Base-by-base conservation (phyloP, 2,329 filamentous ascomycete species). In the Sporothrix curviconia region DNA sequence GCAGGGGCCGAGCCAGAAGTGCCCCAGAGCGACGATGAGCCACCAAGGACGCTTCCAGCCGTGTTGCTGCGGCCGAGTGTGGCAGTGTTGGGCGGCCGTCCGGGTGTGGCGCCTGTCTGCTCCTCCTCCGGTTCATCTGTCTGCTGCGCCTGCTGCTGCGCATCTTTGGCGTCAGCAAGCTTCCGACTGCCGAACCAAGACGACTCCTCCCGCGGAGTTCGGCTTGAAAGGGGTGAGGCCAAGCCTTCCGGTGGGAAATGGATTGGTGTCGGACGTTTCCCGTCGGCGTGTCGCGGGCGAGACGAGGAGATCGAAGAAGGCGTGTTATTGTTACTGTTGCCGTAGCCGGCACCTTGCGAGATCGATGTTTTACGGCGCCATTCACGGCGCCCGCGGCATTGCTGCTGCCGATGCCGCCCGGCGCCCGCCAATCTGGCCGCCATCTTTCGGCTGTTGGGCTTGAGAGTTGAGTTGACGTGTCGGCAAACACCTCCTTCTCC, bases 391-490 rank as follows among this genome's bases (percentile, higher is more conserved):
- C 37, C 22, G 32, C 39, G 7, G 49, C 25, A 12, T 39, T 54
- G 3, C 32, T 37, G 17, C 34, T 30, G 9, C 40, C 46, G 15
- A n/a, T n/a, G n/a, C n/a, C n/a, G n/a, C n/a, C n/a, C n/a, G n/a
- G n/a, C n/a, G n/a, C n/a, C 46, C 78, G 69, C 80, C 70, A 72
- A 80, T 70, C 70, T 80, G 69, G 70, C 84, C 75, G 42, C 83
- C 79, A 65, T 86, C 84, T 60, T 89, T 92, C 67, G 89, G 87
- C 32, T 84, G 82, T 19, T 89, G 89, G 89, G 87, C 72, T 97
- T 97, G 64, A 96, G 77, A 34, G 91, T 88, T 36, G 94, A 96
- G 71, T 97, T 99, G 68, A 99, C 91, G 62, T n/a, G n/a, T 95
- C 94, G 52, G 82, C 74, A 72, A 96, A 96, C 62, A 84, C 81